A percentile compares a stretch with the other conserved stretches of the same genome.
Conservation (phyloP, 305 asterid species). For the Withania somnifera region DNA sequence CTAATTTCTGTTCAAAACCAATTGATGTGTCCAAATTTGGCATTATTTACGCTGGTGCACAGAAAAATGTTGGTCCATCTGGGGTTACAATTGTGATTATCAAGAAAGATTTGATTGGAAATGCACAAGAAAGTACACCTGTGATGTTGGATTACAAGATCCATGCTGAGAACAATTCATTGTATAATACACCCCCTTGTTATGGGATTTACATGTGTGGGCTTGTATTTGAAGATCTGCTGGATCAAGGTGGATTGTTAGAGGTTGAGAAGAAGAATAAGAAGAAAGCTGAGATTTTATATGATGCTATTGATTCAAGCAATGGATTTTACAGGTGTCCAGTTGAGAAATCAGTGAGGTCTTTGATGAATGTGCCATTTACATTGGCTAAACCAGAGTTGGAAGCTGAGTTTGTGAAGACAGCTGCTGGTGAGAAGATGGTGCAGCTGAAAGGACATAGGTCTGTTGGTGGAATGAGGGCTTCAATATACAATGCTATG, state of each 20-base stretch:
- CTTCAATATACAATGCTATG: constrained; percentile 95
- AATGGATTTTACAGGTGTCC: constrained; percentile 72
- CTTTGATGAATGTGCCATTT: constrained; percentile 85
- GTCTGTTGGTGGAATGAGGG: constrained; percentile 95
- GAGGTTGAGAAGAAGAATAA: constrained; percentile 79
- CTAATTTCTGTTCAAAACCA: constrained; percentile 81
- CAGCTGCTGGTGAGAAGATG: constrained; percentile 85
- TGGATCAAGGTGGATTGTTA: constrained; percentile 70
- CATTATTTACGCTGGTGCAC: constrained; percentile 84
- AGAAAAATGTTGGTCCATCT: constrained; percentile 90
- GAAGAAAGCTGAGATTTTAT: constrained; percentile 50
- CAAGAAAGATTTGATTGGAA: constrained; percentile 60
- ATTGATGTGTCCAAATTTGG: constrained; percentile 67
- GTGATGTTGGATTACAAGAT: constrained; percentile 85
- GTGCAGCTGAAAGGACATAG: constrained; percentile 90
- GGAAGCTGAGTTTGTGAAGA: constrained; percentile 79
- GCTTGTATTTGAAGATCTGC: constrained; percentile 67
- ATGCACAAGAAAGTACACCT: constrained; percentile 67
- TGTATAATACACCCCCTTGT: constrained; percentile 90
- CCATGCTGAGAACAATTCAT: constrained; percentile 71
- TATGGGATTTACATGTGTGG: constrained; percentile 88
- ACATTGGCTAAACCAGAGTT: constrained; percentile 57
- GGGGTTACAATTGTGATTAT: constrained; percentile 77
- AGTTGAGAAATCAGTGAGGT: constrained; percentile 70
- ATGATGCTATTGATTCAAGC: constrained; percentile 70